Base-by-base conservation (phyloP, 305 asterid species). In the Lippia alba region DNA sequence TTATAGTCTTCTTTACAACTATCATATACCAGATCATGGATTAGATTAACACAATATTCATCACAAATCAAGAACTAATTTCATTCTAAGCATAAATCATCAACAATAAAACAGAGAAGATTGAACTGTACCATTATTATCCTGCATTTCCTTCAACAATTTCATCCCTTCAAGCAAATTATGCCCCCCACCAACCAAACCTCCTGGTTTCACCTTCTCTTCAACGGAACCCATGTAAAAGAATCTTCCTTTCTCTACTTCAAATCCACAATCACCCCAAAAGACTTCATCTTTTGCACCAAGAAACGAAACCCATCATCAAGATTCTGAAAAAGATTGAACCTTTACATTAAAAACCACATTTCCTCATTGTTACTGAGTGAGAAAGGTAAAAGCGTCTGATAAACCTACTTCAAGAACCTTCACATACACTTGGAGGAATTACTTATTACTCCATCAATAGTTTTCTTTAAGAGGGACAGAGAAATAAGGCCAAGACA, bases 71-170 rank as follows among this genome's bases (percentile, higher is more conserved):
- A 32, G 6, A 66, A 11, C 19, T 17, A 34, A 32, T 50, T 9
- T 32, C n/a, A n/a, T n/a, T n/a, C 15, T 10, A 67, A 8, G 18
- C 17, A 64, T 48, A 30, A 15, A 61, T 57, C 12, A 39, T 17
- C 18, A 65, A 10, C n/a, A 56, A 33, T 49, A 56, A 66, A 16
- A 61, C 41, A n/a, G 34, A 75, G 61, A 41, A 70, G 60, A 12
- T 46, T 11, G 46, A 75, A 44, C 49, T 44, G 49, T 10, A 92
- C 98, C 94, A 73, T 74, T 80, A 17, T 83, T 91, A 71, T 90
- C 94, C 83, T 90, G 98, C 94, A 92, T 88, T 90, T 85, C 97
- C 39, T 90, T 92, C 89, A 90, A 80, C 75, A 92, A 49, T 32
- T 87, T 92, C 96, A 90, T 90, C 79, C 89, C 96, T 71, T 92